Conservation (phyloP, 2,329 filamentous ascomycete species). For the Botrytis galanthina region DNA sequence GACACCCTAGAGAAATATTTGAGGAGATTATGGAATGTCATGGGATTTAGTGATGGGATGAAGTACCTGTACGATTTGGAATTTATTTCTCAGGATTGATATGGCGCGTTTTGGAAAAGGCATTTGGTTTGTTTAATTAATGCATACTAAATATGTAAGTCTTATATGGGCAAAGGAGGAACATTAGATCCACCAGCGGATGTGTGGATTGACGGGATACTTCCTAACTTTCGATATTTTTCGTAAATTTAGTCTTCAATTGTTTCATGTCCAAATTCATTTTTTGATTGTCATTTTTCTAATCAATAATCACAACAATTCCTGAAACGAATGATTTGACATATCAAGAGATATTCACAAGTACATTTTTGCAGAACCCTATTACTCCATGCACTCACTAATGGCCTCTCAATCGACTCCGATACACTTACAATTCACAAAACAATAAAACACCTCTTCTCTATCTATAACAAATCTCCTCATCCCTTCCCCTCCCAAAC, state of each 20-base stretch:
- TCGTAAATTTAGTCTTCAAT: too few species aligned
- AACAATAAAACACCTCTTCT: background rate
- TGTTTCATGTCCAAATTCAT: too few species aligned
- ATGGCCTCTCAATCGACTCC: background rate
- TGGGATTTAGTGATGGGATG: background rate
- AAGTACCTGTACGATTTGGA: background rate
- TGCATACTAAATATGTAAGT: background rate
- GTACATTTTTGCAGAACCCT: too few species aligned
- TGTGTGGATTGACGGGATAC: too few species aligned
- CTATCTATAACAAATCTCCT: background rate
- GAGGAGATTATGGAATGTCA: background rate
- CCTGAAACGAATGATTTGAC: too few species aligned
- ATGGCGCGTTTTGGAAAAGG: background rate
- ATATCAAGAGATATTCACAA: too few species aligned
- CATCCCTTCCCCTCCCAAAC: background rate
- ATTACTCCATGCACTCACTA: too few species aligned
- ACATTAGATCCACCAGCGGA: background rate
- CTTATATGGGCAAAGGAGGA: background rate
- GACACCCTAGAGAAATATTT: too few species aligned
- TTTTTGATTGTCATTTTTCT: too few species aligned
- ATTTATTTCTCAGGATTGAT: background rate
- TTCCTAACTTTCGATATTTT: too few species aligned
- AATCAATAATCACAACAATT: too few species aligned
- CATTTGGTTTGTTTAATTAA: background rate
- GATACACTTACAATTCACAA: background rate